Evolutionary conservation across 164 flowering plant genomes (phyloP).

Genomic region (Kingdonia uniflora): DNA sequence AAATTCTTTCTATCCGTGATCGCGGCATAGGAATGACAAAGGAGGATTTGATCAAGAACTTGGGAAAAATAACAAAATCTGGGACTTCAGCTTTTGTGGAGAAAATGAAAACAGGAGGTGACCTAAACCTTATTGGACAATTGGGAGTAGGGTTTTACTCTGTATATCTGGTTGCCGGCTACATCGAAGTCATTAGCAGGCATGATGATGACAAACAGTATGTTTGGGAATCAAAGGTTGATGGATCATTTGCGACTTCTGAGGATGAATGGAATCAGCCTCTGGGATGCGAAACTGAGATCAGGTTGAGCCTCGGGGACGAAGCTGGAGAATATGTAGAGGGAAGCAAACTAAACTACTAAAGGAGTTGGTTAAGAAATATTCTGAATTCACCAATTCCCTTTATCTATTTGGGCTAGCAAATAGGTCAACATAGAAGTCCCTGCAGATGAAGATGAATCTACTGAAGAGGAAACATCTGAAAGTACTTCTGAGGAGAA

Average conservation of each 20-base stretch:
- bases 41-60: constrained; percentile 92
- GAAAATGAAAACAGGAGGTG: constrained; percentile 92
- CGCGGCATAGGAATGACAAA: constrained; percentile 98
- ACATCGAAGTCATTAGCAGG: constrained; percentile 94
- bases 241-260: constrained; percentile 88
- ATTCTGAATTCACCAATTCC: constrained; percentile 97
- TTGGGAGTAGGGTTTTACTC: constrained; percentile 99
- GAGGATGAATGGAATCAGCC: constrained; percentile 94
- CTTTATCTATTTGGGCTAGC: constrained; percentile 81
- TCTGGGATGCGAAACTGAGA: constrained; percentile 96
- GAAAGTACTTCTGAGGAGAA: constrained; percentile 65
- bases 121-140: constrained; percentile 92
- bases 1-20: constrained; percentile 82
- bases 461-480: constrained; percentile 56
- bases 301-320: constrained; percentile 76
- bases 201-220: constrained; percentile 98
- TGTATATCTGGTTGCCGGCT: constrained; percentile 93
- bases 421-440: constrained; percentile 89
- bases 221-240: constrained; percentile 99
- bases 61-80: constrained; percentile 96
- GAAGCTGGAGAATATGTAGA: constrained; percentile 95
- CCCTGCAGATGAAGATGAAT: constrained; percentile 91
- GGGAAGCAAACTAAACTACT: constrained; percentile 77
- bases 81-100: constrained; percentile 99
- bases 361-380: constrained; percentile 89